Evolutionary conservation across 1,284 basidiomycete genomes (phyloP).

Genomic region (Pseudomicrostroma phylloplanum): DNA sequence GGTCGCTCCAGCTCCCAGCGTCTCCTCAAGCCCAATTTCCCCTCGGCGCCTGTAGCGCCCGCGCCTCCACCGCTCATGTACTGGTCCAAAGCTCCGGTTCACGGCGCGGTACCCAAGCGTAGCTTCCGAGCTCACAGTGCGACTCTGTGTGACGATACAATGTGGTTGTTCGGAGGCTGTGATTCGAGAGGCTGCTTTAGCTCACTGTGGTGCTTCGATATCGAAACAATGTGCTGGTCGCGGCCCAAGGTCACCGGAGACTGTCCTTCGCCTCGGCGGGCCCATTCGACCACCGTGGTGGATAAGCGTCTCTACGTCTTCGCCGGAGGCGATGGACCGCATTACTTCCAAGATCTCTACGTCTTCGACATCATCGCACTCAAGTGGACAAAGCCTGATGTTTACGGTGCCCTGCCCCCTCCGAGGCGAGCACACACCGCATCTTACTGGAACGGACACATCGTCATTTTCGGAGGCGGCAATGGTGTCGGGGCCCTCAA

Average conservation of each 20-base stretch:
- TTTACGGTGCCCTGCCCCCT: conserved; percentile 53
- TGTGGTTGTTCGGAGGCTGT: conserved; percentile 84
- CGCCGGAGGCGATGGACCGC: conserved; percentile 74
- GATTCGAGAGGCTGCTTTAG: conserved; percentile 70
- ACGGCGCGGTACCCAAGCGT: conserved; percentile 67
- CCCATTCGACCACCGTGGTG: conserved; percentile 79
- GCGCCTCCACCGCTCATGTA: conserved; percentile 61
- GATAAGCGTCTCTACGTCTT: conserved; percentile 71
- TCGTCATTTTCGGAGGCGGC: conserved; percentile 86
- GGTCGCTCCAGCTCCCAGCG: conserved; percentile 34
- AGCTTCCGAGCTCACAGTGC: conserved; percentile 76
- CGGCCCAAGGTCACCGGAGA: conserved; percentile 69
- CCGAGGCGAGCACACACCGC: conserved; percentile 80
- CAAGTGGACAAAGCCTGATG: conserved; percentile 29
- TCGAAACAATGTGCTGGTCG: conserved; percentile 84
- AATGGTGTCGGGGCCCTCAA: conserved; percentile 81
- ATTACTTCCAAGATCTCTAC: conserved; percentile 61
- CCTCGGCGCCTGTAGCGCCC: conserved; percentile 7
- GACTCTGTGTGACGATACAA: conserved; percentile 70
- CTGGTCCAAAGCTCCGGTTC: conserved; percentile 75
- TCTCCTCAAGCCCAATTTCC: conserved; percentile 14
- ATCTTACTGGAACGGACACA: conserved; percentile 65
- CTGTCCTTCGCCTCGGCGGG: conserved; percentile 71
- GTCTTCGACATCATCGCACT: conserved; percentile 65
- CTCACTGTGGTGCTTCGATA: conserved; percentile 79